These are phyloP conservation scores for Bryopsis sp. DNA, from an alignment of 139 green algal species.

Conservation along the genomic window DNA sequence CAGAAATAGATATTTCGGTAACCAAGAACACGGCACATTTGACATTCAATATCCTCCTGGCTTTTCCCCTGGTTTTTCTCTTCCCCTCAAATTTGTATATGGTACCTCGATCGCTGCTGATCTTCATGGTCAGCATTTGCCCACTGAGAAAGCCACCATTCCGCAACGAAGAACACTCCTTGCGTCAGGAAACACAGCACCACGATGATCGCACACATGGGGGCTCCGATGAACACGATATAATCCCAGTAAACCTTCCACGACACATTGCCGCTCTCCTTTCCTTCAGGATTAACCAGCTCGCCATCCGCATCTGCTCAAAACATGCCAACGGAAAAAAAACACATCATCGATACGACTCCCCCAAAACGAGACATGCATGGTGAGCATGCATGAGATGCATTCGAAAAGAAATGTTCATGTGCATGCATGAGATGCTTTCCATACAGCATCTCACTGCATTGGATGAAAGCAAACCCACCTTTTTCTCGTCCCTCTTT, in stretches of 20 bases:
- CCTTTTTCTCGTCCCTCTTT: too few species aligned
- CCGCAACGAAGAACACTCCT: constrained; percentile 56
- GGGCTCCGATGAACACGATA: constrained; percentile 23
- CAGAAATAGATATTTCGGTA: too few species aligned
- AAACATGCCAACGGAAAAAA: neutral
- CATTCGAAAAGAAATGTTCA: neutral
- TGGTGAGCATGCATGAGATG: neutral
- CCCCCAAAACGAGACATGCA: neutral
- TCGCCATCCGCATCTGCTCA: neutral
- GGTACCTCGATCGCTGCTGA: neutral
- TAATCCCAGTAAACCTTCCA: constrained; percentile 52
- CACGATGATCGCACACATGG: constrained; percentile 52
- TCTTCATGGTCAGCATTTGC: constrained; percentile 21
- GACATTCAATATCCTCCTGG: too few species aligned
- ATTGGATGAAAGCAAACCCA: too few species aligned
- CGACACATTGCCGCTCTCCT: constrained; percentile 43
- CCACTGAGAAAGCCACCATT: constrained; percentile 33
- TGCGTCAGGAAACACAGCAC: constrained; percentile 32
- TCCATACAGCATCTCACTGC: too few species aligned
- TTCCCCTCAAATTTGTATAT: too few species aligned
- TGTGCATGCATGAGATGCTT: neutral
- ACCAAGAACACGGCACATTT: too few species aligned
- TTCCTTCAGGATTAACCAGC: constrained; percentile 25
- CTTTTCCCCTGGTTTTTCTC: too few species aligned
- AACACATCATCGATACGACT: too few species aligned